phyloP scores from a whole-genome alignment of 2,329 filamentous ascomycete genomes.

The Ceratocystis colombiana region DNA sequence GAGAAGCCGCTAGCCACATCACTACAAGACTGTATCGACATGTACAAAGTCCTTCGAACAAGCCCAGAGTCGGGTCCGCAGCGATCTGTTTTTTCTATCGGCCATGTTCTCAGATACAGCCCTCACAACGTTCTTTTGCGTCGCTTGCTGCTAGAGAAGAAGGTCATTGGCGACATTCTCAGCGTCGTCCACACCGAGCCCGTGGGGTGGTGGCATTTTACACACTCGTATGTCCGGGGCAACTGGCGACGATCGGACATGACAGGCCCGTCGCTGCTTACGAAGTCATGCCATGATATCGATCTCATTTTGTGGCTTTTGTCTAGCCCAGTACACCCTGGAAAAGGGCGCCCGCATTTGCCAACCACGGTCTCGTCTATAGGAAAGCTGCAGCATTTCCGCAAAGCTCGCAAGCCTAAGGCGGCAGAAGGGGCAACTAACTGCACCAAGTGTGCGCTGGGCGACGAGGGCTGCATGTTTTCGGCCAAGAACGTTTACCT shows the following conservation, averaged over 20 bases:
- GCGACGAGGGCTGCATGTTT: constrained; percentile 57
- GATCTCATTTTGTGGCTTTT: constrained; percentile 88
- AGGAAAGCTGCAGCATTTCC: constrained; percentile 70
- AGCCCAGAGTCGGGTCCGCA: constrained; percentile 27
- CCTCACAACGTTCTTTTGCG: constrained; percentile 83
- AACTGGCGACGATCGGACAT: constrained; percentile 81
- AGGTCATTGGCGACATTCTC: constrained; percentile 70
- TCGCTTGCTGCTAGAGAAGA: constrained; percentile 63
- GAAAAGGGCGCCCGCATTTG: constrained; percentile 51
- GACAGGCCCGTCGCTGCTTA: constrained; percentile 72
- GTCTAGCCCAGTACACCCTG: constrained; percentile 52
- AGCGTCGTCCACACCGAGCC: constrained; percentile 89
- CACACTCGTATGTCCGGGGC: constrained; percentile 80
- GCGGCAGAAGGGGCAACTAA: constrained; percentile 71
- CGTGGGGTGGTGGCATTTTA: constrained; percentile 92
- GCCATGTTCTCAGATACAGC: constrained; percentile 86
- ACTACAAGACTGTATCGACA: constrained; percentile 64
- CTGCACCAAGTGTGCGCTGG: constrained; percentile 62
- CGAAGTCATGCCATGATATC: constrained; percentile 94
- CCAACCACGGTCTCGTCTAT: constrained; percentile 66
- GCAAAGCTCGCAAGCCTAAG: constrained; percentile 61
- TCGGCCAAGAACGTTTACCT: constrained; percentile 77
- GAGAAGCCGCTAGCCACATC: constrained; percentile 88
- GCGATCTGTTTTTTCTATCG: constrained; percentile 66
- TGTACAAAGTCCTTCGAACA: constrained; percentile 50